Evolutionary conservation across 345 rosid genomes (phyloP), one percentile per base, ranked within the genome.

Genomic region (Physaria fendleri): DNA sequence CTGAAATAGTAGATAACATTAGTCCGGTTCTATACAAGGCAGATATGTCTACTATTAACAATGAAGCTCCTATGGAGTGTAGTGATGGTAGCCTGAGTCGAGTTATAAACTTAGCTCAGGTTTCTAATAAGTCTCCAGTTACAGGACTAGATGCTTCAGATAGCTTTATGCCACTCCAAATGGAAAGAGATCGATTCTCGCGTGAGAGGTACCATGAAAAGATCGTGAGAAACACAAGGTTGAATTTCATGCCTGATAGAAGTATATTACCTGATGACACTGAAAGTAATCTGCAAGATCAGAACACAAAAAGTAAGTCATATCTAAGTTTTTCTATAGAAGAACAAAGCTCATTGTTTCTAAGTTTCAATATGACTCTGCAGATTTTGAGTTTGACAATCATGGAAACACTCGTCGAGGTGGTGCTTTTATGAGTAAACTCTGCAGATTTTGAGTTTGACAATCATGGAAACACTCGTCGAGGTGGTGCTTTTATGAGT

Each of bases 151-250:
- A 75, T 58, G 62, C 77, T 68, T 52, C 86, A 8, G 79, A 70
- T 57, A 76, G 73, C 74, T 72, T 80, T 59, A 49, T 67, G 57
- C 77, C 72, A 21, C 54, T 74, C 8, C 76, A 34, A 55, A 59
- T 49, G 64, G 87, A 70, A 41, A 76, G 87, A 72, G 90, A 78
- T 5, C 77, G 85, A 65, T 61, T 74, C 62, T 40, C 81, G 12
- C 78, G 82, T 32, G 85, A 77, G 65, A 77, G 88, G 65, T 77
- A 76, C 75, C 79, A 64, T 43, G 86, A 77, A 21, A 79, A 74
- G 54, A 40, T 60, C 4, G 64, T 74, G 42, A 76, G 95, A 58
- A 75, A 80, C 74, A 59, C 81, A 62, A 78, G 88, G 72, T 66
- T 79, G 60, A 77, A 77, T 53, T 71, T 67, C 69, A 61, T 37